Base-by-base conservation (phyloP, 2,329 filamentous ascomycete species). In the Pseudocercospora crystallina region DNA sequence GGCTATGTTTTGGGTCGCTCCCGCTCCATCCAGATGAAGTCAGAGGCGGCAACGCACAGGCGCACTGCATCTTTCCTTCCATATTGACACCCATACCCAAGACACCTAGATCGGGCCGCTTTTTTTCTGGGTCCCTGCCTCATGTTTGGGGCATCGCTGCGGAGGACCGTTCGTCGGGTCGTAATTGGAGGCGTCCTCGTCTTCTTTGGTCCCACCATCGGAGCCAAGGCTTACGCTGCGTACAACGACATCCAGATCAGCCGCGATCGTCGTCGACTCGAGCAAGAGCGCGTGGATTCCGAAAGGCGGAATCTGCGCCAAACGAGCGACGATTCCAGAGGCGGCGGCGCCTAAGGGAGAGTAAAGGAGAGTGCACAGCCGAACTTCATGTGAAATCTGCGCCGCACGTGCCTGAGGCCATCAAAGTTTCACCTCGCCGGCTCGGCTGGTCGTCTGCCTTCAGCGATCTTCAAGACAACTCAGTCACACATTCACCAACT, bases 151-250 rank as follows among this genome's bases (percentile, higher is more conserved):
- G 20, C 7, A 26, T 49, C 47, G 8, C 47, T 40, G 20, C 47
- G 47, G 8, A 31, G 47, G 43, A 40, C 37, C 35, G 33, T 53
- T 26, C 50, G 50, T 14, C 46, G 50, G 32, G 15, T 53, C 26
- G 31, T 48, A 15, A 40, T 53, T 35, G 43, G 47, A 20, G 41
- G 33, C 12, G 17, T 41, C 10, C 31, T 49, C 43, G 14, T 53
- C 45, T 53, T 53, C 35, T 46, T 53, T 13, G 50, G 44, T 5
- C 50, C 50, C 17, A 41, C 45, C 8, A 40, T 53, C 14, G 35
- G 29, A 8, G 31, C 45, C 9, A 53, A 49, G 14, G 34, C 49
- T 20, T 53, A 53, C 41, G 36, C 40, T 4, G 42, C 45, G 30
- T 53, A 46, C 39, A 49, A 32, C 15, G 44, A 53, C 5, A 17